A percentile compares a stretch with the other conserved stretches of the same genome.
These are phyloP conservation scores for Euphorbia celastroides DNA, from an alignment of 441 rosid genomes.

Conservation along the genomic window DNA sequence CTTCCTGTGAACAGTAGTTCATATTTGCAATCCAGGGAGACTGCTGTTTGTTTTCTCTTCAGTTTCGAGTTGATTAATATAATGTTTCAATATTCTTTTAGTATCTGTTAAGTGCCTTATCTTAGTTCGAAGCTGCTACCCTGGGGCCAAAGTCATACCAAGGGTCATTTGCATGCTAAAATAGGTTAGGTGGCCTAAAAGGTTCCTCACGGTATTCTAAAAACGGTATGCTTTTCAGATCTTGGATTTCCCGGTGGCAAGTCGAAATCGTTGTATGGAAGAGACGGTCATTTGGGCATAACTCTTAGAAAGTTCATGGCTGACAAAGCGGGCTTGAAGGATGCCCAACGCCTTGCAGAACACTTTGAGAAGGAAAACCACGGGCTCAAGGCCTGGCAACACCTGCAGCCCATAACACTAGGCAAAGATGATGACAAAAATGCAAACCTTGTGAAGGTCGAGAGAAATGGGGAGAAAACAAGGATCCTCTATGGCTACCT, in stretches of 20 bases:
- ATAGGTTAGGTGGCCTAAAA: not conserved
- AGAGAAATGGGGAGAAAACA: conserved; percentile 66
- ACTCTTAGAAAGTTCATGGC: conserved; percentile 66
- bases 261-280: conserved; percentile 80
- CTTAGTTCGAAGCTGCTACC: not conserved
- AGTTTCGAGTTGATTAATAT: conserved; percentile 6
- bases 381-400: conserved; percentile 78
- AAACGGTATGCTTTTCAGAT: conserved; percentile 51
- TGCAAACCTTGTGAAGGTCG: conserved; percentile 64
- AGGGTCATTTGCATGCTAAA: not conserved
- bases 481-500: conserved; percentile 84
- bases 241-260: conserved; percentile 77
- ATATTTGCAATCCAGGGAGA: no score
- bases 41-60: not conserved
- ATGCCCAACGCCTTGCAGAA: conserved; percentile 67
- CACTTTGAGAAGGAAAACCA: conserved; percentile 74
- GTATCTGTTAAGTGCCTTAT: not conserved
- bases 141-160: not conserved
- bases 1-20: no score
- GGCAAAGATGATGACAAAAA: conserved; percentile 79
- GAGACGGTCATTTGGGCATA: conserved; percentile 92
- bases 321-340: conserved; percentile 65
- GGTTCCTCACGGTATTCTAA: conserved; percentile 4
- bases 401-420: conserved; percentile 41
- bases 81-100: not conserved